Percentiles rank a stretch among this genome's conserved stretches.
Conservation (phyloP, 225 moss, liverwort and hornwort species). For the Polytrichum formosum region DNA sequence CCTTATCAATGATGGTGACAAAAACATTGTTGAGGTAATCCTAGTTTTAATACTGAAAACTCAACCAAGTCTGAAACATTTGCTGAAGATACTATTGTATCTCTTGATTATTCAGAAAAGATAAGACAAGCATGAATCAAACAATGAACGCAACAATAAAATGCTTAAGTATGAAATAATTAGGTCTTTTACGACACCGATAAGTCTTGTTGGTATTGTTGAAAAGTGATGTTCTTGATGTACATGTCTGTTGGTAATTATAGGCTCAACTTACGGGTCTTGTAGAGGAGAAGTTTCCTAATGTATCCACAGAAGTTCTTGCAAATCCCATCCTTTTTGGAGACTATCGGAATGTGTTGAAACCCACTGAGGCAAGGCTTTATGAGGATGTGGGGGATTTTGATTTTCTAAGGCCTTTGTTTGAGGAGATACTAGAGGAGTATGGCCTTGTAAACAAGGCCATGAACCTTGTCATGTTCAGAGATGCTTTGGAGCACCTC, state of each 20-base stretch:
- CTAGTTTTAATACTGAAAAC: no score
- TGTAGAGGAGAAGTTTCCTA: constrained; percentile 43
- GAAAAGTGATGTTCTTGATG: no score
- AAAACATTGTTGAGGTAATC: constrained; percentile 64
- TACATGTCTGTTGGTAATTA: neutral
- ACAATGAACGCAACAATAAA: no score
- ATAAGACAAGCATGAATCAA: no score
- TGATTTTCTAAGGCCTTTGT: constrained; percentile 61
- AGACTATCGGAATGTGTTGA: constrained; percentile 69
- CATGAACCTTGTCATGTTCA: constrained; percentile 94
- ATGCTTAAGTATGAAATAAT: no score
- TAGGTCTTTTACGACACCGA: no score
- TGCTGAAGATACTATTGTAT: no score
- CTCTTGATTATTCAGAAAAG: no score
- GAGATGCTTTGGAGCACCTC: constrained; percentile 83
- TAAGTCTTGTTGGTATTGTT: no score
- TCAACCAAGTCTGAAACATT: no score
- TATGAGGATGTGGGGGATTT: constrained; percentile 75
- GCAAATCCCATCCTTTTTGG: constrained; percentile 67
- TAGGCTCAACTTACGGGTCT: constrained; percentile 40
- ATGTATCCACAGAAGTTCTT: constrained; percentile 30
- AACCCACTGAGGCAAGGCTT: constrained; percentile 56
- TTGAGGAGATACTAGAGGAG: constrained; percentile 81
- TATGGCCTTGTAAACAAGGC: constrained; percentile 70
- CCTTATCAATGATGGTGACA: constrained; percentile 70